phyloP scores from a whole-genome alignment of 768 basidiomycete genomes.

The Strobilomyces dryophilus region DNA sequence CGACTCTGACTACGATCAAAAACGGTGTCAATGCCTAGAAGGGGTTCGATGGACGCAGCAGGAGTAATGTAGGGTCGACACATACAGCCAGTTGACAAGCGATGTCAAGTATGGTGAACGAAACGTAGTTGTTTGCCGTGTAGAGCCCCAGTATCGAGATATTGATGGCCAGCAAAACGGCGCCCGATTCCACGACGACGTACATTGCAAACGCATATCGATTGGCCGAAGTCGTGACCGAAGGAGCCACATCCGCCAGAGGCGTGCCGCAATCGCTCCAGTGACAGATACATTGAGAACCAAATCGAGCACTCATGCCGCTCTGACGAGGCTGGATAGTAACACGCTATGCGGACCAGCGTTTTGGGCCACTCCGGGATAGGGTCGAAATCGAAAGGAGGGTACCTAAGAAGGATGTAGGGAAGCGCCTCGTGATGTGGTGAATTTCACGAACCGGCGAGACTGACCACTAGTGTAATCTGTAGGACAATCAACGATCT shows the following conservation, averaged over 20 bases:
- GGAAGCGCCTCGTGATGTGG: background rate
- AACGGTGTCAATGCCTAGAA: background rate
- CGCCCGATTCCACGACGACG: background rate
- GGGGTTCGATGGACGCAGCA: background rate
- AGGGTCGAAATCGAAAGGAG: background rate
- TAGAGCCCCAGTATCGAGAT: background rate
- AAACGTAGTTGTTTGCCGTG: background rate
- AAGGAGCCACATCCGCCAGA: background rate
- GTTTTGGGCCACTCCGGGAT: too few species aligned
- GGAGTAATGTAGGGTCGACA: background rate
- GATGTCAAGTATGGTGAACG: background rate
- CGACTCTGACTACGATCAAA: slow-evolving; percentile 1
- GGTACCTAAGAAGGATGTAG: background rate
- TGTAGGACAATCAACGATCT: background rate
- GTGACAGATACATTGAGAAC: background rate
- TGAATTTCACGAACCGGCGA: background rate
- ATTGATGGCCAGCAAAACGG: background rate
- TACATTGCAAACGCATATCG: background rate
- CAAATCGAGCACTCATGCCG: background rate
- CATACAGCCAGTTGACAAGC: background rate
- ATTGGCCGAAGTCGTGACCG: background rate
- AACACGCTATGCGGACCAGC: background rate
- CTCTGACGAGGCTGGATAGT: background rate
- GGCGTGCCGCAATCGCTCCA: background rate
- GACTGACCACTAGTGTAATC: background rate